Percentiles rank a stretch among this genome's conserved stretches.
These are phyloP conservation scores for Pyrenophora tritici-repentis DNA, from an alignment of 2,329 filamentous ascomycete genomes.

Conservation along the genomic window DNA sequence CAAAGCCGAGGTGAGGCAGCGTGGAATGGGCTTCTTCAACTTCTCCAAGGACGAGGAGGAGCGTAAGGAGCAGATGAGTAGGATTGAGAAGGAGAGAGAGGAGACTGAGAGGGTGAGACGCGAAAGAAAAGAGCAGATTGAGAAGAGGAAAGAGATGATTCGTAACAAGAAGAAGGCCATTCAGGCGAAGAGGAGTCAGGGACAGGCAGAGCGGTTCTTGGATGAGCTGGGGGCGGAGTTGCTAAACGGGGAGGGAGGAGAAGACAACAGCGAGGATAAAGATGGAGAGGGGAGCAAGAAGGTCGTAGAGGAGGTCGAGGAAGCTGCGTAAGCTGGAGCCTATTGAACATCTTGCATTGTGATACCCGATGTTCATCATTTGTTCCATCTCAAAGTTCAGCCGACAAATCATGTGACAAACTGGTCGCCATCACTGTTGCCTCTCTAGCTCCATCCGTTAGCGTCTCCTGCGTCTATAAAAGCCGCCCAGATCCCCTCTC, in stretches of 20 bases:
- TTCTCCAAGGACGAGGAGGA: constrained; percentile 78
- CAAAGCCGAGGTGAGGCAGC: constrained; percentile 78
- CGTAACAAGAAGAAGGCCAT: constrained; percentile 65
- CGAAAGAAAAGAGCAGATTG: constrained; percentile 55
- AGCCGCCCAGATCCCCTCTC: too few species aligned
- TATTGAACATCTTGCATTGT: background rate
- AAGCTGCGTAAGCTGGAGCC: background rate
- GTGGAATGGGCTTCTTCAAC: constrained; percentile 89
- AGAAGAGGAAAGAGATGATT: constrained; percentile 67
- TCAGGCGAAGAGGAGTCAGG: constrained; percentile 63
- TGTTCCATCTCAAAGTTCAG: background rate
- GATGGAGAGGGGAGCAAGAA: background rate
- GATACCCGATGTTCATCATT: constrained; percentile 12
- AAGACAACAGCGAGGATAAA: background rate
- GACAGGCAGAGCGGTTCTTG: constrained; percentile 75
- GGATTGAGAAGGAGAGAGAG: constrained; percentile 67
- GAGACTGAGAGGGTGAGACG: constrained; percentile 68
- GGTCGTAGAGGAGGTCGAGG: background rate
- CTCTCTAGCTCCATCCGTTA: too few species aligned
- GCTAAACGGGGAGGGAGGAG: constrained; percentile 8
- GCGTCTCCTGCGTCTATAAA: too few species aligned
- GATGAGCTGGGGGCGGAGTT: constrained; percentile 54
- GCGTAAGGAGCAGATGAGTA: constrained; percentile 74
- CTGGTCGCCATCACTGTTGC: too few species aligned
- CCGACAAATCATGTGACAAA: too few species aligned